A percentile compares a stretch with the other conserved stretches of the same genome.
Evolutionary conservation across 192 early-diverging fungal genomes (phyloP).

Genomic region (Mortierella antarctica): DNA sequence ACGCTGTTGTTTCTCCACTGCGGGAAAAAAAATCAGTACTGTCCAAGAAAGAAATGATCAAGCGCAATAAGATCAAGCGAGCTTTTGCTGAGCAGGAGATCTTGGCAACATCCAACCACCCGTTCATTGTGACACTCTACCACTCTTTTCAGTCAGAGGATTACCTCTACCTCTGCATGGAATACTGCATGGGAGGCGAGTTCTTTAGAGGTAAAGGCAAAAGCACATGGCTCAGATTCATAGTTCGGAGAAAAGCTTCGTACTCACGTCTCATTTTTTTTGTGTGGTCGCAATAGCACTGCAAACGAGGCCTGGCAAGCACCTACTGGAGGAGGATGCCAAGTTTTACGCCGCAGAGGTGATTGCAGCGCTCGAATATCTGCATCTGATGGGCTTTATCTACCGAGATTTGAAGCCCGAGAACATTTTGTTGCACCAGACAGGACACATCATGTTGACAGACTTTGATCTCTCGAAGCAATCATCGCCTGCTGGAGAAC

Average conservation of each 20-base stretch:
- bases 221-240: background rate
- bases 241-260: slow-evolving; percentile 16
- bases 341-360: slow-evolving; percentile 99
- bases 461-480: slow-evolving; percentile 99
- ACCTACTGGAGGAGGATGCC: slow-evolving; percentile 89
- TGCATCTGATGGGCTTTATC: slow-evolving; percentile 96
- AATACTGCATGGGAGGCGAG: slow-evolving; percentile 91
- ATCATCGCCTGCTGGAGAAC: slow-evolving; percentile 83
- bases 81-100: slow-evolving; percentile 94
- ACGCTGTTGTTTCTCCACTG: too few species aligned
- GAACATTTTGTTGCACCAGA: slow-evolving; percentile 94
- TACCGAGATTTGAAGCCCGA: slow-evolving; percentile 99
- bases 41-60: slow-evolving; percentile 97
- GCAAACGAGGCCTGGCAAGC: slow-evolving; percentile 90
- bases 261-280: background rate
- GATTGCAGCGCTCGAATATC: slow-evolving; percentile 92
- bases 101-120: slow-evolving; percentile 84
- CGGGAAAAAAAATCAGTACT: slow-evolving; percentile 40
- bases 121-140: slow-evolving; percentile 90
- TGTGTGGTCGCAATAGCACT: slow-evolving; percentile 60
- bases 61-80: slow-evolving; percentile 97
- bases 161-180: slow-evolving; percentile 88
- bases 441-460: slow-evolving; percentile 95
- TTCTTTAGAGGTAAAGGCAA: slow-evolving; percentile 77
- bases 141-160: slow-evolving; percentile 90